A percentile compares a stretch with the other conserved stretches of the same genome.
These are phyloP conservation scores for Erysimum cheiri DNA, from an alignment of 441 rosid genomes.

Conservation along the genomic window DNA sequence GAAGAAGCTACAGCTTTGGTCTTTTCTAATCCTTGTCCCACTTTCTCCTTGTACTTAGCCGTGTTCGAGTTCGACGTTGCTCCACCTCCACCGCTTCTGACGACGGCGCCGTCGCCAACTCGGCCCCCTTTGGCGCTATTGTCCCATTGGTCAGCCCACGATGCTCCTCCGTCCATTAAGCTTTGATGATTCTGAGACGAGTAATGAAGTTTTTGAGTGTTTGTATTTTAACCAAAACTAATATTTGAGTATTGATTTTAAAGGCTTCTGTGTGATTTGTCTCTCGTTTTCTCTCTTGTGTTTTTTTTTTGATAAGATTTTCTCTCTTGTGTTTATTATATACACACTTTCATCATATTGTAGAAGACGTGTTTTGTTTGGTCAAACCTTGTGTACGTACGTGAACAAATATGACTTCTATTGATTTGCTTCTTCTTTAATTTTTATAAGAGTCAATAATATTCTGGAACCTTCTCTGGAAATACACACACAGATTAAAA, in stretches of 20 bases:
- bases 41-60: conserved; percentile 74
- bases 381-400: conserved; percentile 43
- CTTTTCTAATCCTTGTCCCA: conserved; percentile 72
- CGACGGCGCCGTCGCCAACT: conserved; percentile 33
- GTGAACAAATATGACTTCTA: conserved; percentile 21
- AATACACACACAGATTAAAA: not conserved
- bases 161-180: conserved; percentile 51
- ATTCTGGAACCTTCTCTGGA: conserved; percentile 24
- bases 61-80: conserved; percentile 30
- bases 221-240: not conserved
- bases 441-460: conserved; percentile 15
- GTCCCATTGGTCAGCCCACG: conserved; percentile 96
- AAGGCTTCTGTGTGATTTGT: conserved; percentile 4
- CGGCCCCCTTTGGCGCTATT: conserved; percentile 40
- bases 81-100: conserved; percentile 38
- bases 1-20: conserved; percentile 72
- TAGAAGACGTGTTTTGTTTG: conserved; percentile 25
- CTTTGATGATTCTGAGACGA: not conserved
- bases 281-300: conserved; percentile 18
- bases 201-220: too few relatives aligned
- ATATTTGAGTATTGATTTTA: not conserved
- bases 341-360: not conserved
- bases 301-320: too few relatives aligned
- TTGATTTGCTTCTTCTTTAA: conserved; percentile 29
- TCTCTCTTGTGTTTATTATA: conserved; percentile 31